Conservation (phyloP, 345 rosid species). For the Brassica carinata region DNA sequence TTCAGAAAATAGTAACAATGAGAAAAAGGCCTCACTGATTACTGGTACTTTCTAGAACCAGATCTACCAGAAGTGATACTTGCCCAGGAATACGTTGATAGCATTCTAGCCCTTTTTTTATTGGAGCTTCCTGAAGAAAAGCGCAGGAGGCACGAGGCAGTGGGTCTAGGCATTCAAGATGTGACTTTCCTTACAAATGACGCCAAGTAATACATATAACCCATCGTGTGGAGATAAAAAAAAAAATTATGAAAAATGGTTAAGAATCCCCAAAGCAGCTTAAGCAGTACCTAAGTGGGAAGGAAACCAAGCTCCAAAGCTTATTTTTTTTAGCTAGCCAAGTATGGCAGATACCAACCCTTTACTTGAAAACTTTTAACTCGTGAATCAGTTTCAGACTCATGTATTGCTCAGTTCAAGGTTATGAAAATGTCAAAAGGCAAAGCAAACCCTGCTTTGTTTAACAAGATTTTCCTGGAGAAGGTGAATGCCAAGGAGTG, state of each 20-base stretch:
- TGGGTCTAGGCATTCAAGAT: conserved; percentile 92
- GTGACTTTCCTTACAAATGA: conserved; percentile 89
- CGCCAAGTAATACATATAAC: conserved; percentile 23
- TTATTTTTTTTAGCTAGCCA: not conserved
- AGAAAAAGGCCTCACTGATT: no score
- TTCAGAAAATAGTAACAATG: no score
- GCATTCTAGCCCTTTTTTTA: no score
- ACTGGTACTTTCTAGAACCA: no score
- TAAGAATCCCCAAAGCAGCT: not conserved
- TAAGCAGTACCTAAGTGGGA: not conserved
- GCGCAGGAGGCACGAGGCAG: conserved; percentile 66
- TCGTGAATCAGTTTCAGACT: no score
- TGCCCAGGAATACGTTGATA: no score
- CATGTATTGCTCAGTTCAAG: no score
- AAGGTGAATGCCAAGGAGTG: conserved; percentile 62
- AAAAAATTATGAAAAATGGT: not conserved
- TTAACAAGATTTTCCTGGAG: conserved; percentile 90
- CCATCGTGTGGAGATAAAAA: no score
- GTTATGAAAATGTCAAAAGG: conserved; percentile 13
- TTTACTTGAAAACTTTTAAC: not conserved
- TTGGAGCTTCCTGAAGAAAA: no score
- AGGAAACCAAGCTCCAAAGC: not conserved
- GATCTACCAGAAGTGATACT: no score
- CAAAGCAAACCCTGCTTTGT: conserved; percentile 81
- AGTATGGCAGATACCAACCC: not conserved